Evolutionary conservation across 2,329 filamentous ascomycete species (phyloP).

Genomic region (Fonsecaea multimorphosa): DNA sequence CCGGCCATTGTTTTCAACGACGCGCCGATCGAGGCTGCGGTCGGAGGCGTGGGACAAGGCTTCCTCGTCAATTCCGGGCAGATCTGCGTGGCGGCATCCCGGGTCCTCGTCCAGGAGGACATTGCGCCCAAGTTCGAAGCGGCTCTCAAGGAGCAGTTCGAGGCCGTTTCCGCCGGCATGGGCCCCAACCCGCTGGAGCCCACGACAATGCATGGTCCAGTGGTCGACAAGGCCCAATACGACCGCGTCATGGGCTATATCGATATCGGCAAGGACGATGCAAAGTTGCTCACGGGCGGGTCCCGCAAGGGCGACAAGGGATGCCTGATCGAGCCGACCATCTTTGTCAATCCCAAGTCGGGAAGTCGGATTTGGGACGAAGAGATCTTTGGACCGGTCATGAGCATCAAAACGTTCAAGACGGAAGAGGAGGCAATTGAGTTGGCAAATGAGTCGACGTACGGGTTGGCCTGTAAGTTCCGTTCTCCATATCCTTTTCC

Average conservation of each 20-base stretch:
- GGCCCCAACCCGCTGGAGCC: constrained; percentile 71
- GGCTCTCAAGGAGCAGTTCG: constrained; percentile 54
- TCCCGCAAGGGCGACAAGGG: constrained; percentile 44
- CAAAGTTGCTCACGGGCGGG: constrained; percentile 47
- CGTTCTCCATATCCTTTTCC: too few species aligned
- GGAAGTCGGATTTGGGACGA: constrained; percentile 47
- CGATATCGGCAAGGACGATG: constrained; percentile 49
- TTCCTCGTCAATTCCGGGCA: constrained; percentile 66
- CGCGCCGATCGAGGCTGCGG: constrained; percentile 69
- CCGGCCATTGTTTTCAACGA: constrained; percentile 64
- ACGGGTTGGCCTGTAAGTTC: constrained; percentile 47
- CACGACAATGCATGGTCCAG: constrained; percentile 53
- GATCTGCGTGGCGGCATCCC: constrained; percentile 68
- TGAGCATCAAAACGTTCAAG: constrained; percentile 47
- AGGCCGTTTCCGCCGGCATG: constrained; percentile 67
- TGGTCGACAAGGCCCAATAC: constrained; percentile 52
- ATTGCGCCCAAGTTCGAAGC: constrained; percentile 65
- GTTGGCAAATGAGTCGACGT: constrained; percentile 48
- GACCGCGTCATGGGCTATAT: constrained; percentile 52
- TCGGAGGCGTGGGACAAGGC: constrained; percentile 75
- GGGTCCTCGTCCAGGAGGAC: constrained; percentile 67
- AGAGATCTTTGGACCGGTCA: constrained; percentile 53
- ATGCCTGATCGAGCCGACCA: constrained; percentile 49
- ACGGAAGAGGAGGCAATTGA: constrained; percentile 48
- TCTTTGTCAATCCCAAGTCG: constrained; percentile 45